These are phyloP conservation scores for Malassezia caprae DNA, from an alignment of 1,284 basidiomycete species.

Conservation along the genomic window DNA sequence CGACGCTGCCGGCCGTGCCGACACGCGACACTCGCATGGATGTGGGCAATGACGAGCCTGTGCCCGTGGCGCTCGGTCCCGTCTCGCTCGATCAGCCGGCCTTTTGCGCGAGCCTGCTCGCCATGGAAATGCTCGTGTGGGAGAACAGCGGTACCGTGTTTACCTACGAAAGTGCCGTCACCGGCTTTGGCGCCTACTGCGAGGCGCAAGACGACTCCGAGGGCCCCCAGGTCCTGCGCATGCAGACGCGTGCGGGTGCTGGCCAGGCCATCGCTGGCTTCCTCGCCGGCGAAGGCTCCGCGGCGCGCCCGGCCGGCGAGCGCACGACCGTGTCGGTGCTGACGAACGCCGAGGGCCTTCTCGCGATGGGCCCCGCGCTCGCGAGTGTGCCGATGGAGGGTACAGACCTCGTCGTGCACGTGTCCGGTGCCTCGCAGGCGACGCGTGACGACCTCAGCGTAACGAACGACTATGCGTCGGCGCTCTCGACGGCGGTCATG, in stretches of 20 bases:
- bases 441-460: constrained; percentile 26
- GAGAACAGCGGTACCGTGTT: constrained; percentile 38
- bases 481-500: constrained; percentile 35
- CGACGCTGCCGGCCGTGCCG: not conserved
- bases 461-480: constrained; percentile 43
- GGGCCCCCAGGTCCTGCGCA: constrained; percentile 35
- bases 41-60: not conserved
- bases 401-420: constrained; percentile 41
- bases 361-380: constrained; percentile 43
- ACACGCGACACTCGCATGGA: constrained; percentile 10
- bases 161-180: constrained; percentile 43
- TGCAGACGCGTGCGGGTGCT: constrained; percentile 58
- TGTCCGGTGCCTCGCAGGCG: constrained; percentile 38
- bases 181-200: constrained; percentile 38
- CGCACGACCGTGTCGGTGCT: constrained; percentile 37
- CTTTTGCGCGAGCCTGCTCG: constrained; percentile 26
- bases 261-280: constrained; percentile 43
- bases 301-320: constrained; percentile 20
- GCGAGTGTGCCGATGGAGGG: constrained; percentile 19
- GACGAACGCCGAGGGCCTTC: constrained; percentile 41
- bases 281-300: constrained; percentile 26
- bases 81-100: constrained; percentile 2
- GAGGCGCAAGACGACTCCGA: constrained; percentile 32
- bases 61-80: not conserved
- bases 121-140: constrained; percentile 42